Evolutionary conservation across 257 asterid species (phyloP).

Genomic region (Ocimum tenuiflorum): DNA sequence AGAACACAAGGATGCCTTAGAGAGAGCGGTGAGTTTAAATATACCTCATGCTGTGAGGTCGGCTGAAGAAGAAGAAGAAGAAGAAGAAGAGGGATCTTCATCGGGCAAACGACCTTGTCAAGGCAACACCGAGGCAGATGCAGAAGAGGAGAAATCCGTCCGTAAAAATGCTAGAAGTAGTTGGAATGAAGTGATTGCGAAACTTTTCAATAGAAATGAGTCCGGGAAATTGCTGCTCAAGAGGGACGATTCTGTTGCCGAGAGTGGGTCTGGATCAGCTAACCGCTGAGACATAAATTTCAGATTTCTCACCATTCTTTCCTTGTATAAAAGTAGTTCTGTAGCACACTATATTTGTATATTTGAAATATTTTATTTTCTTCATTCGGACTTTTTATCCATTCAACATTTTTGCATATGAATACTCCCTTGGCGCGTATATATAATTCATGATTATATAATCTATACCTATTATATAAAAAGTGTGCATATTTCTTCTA

Average conservation of each 20-base stretch:
- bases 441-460: no score
- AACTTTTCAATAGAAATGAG: slow-evolving; percentile 48
- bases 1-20: slow-evolving; percentile 87
- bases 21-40: slow-evolving; percentile 76
- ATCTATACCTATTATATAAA: no score
- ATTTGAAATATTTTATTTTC: no score
- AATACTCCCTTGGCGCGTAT: background rate
- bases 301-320: slow-evolving; percentile 7
- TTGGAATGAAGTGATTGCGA: slow-evolving; percentile 63
- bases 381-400: no score
- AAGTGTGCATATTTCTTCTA: no score
- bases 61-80: slow-evolving; percentile 27
- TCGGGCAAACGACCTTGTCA: slow-evolving; percentile 21
- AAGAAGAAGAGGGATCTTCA: slow-evolving; percentile 24
- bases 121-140: slow-evolving; percentile 3
- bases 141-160: slow-evolving; percentile 14
- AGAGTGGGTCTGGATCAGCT: slow-evolving; percentile 13
- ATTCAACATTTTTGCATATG: no score
- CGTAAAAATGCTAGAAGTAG: slow-evolving; percentile 38
- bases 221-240: slow-evolving; percentile 37
- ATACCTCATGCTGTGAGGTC: slow-evolving; percentile 64
- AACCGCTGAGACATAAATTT: background rate
- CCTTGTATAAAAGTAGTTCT: background rate
- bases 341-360: no score
- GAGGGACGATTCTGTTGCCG: slow-evolving; percentile 22